Conservation (phyloP, 148 eudicot species). For the Agrostemma githago region DNA sequence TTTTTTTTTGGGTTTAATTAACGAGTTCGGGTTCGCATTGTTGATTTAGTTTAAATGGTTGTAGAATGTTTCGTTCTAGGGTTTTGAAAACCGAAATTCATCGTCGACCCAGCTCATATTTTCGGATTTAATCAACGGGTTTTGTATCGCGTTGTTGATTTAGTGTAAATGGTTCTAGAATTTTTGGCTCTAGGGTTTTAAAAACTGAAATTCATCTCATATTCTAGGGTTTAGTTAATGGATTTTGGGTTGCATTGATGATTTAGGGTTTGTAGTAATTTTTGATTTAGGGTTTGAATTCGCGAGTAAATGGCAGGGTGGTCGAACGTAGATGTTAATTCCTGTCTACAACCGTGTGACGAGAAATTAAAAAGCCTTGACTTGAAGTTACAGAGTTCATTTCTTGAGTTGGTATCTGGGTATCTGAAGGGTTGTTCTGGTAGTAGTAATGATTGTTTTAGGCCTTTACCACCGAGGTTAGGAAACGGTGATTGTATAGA, state of each 20-base stretch:
- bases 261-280: constrained; percentile 11
- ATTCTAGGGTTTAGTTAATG: neutral
- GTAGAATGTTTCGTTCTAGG: constrained; percentile 29
- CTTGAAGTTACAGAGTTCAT: constrained; percentile 27
- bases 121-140: constrained; percentile 11
- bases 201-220: constrained; percentile 1
- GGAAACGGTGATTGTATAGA: constrained; percentile 59
- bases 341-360: constrained; percentile 19
- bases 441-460: constrained; percentile 18
- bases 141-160: neutral
- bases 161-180: neutral
- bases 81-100: constrained; percentile 27
- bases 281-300: constrained; percentile 45
- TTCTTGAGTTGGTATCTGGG: constrained; percentile 27
- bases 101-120: constrained; percentile 2
- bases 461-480: constrained; percentile 54
- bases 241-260: constrained; percentile 12
- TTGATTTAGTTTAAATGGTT: neutral
- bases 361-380: constrained; percentile 12
- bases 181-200: constrained; percentile 41
- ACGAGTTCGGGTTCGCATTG: constrained; percentile 11
- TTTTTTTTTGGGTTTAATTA: neutral
- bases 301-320: constrained; percentile 52
- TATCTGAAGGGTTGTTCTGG: constrained; percentile 33
- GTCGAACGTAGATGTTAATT: constrained; percentile 36